phyloP scores from a whole-genome alignment of 768 basidiomycete species.

The Lactifluus subvellereus region DNA sequence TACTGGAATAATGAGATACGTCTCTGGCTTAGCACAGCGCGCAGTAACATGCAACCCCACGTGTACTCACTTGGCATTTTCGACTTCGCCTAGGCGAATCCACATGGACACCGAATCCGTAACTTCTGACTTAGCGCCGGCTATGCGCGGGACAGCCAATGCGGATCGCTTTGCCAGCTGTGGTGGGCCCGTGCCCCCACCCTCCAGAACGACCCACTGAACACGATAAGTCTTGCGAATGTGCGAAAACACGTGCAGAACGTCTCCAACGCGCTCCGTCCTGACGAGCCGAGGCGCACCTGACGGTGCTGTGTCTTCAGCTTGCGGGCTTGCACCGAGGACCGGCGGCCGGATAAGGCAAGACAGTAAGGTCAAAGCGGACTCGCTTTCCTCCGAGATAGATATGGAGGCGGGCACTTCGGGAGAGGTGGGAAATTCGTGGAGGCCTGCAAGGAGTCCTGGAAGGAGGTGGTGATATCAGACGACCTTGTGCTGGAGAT shows the following conservation, averaged over 20 bases:
- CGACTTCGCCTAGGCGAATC: slow-evolving; percentile 4
- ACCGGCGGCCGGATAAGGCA: slow-evolving; percentile 35
- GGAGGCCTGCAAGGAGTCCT: slow-evolving; percentile 89
- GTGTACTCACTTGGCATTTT: slow-evolving; percentile 16
- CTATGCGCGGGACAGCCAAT: background rate
- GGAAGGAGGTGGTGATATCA: slow-evolving; percentile 8
- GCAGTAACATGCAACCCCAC: background rate
- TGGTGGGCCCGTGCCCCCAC: slow-evolving; percentile 46
- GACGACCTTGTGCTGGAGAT: background rate
- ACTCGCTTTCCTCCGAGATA: slow-evolving; percentile 30
- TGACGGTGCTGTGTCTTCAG: slow-evolving; percentile 2
- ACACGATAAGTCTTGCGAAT: slow-evolving; percentile 80
- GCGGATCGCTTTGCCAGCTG: slow-evolving; percentile 12
- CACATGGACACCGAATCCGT: slow-evolving; percentile 7
- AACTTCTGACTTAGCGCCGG: background rate
- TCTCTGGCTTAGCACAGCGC: background rate
- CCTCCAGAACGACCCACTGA: slow-evolving; percentile 64
- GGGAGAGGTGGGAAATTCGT: slow-evolving; percentile 73
- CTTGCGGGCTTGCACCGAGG: slow-evolving; percentile 9
- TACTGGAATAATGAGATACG: slow-evolving; percentile 37
- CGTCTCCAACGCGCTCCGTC: slow-evolving; percentile 52
- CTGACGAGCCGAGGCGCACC: slow-evolving; percentile 35
- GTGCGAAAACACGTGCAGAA: slow-evolving; percentile 85
- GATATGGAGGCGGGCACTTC: slow-evolving; percentile 46
- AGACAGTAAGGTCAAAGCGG: slow-evolving; percentile 36